Conservation (phyloP, 352 stramenopile genomes). For the Globisporangium paroecandrum region DNA sequence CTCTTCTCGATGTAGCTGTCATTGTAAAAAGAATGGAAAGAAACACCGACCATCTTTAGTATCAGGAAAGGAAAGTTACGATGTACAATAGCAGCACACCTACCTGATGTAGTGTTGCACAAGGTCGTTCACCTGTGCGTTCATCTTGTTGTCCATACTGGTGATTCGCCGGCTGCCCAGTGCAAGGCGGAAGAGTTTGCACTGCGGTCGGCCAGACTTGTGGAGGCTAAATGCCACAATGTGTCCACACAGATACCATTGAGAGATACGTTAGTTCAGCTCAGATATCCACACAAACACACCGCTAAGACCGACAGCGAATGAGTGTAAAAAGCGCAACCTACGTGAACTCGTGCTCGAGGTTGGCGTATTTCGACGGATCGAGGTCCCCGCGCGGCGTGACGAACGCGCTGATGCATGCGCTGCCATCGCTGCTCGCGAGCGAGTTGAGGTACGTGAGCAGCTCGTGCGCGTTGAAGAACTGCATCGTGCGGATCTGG, state of each 20-base stretch:
- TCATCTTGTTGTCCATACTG: conserved; percentile 71
- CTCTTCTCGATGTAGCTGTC: conserved; percentile 52
- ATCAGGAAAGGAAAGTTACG: too few relatives aligned
- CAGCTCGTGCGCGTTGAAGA: conserved; percentile 49
- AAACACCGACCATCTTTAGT: neutral
- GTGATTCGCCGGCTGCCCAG: conserved; percentile 56
- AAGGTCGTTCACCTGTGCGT: conserved; percentile 36
- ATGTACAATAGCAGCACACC: neutral
- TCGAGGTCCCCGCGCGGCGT: conserved; percentile 61
- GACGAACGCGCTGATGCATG: conserved; percentile 55
- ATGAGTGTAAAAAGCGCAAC: conserved; percentile 14
- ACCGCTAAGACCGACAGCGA: neutral
- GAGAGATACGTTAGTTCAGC: neutral
- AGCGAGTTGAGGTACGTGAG: conserved; percentile 43
- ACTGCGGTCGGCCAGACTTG: conserved; percentile 52
- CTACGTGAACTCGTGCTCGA: conserved; percentile 77
- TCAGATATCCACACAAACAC: neutral
- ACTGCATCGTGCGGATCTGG: conserved; percentile 38
- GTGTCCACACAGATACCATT: neutral
- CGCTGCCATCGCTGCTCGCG: conserved; percentile 28
- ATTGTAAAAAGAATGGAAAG: neutral
- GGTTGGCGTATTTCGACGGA: conserved; percentile 59
- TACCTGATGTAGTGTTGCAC: conserved; percentile 45
- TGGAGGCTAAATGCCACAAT: conserved; percentile 30
- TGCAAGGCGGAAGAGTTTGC: conserved; percentile 65